phyloP scores from a whole-genome alignment of 2,329 filamentous ascomycete genomes.

The Eutypa lata region DNA sequence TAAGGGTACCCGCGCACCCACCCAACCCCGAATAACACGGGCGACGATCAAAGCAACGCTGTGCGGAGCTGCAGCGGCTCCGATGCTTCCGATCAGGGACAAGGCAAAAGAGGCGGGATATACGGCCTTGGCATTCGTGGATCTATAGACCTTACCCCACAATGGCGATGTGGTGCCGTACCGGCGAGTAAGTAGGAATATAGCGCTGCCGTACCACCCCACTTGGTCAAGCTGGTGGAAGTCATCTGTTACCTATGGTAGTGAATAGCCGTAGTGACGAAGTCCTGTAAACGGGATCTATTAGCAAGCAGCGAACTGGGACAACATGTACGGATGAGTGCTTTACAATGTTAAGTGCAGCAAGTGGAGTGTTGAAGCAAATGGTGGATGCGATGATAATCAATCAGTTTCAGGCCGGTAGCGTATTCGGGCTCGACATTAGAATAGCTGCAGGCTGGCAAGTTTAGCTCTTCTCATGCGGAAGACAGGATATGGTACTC shows the following conservation, averaged over 20 bases:
- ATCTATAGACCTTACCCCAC: conserved; percentile 6
- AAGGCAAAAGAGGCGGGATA: not conserved
- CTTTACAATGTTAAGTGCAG: too few relatives aligned
- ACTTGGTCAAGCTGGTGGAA: conserved; percentile 3
- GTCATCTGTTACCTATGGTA: conserved; percentile 5
- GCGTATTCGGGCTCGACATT: too few relatives aligned
- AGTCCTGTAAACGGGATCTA: not conserved
- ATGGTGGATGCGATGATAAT: too few relatives aligned
- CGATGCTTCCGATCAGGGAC: conserved; percentile 5
- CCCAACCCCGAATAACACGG: conserved; percentile 7
- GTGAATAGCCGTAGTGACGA: conserved; percentile 10
- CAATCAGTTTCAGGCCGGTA: too few relatives aligned
- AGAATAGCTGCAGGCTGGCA: too few relatives aligned
- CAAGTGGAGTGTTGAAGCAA: too few relatives aligned
- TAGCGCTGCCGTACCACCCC: conserved; percentile 3
- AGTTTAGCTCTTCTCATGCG: too few relatives aligned
- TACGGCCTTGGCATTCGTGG: not conserved
- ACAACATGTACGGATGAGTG: too few relatives aligned
- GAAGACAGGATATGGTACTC: too few relatives aligned
- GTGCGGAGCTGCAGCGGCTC: conserved; percentile 4
- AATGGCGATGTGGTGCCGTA: not conserved
- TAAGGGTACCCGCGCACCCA: conserved; percentile 1
- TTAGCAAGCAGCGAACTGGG: too few relatives aligned
- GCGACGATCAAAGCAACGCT: conserved; percentile 6
- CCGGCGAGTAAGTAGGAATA: not conserved